Evolutionary conservation across 352 stramenopile genomes (phyloP).

Genomic region (Phytopythium litorale): DNA sequence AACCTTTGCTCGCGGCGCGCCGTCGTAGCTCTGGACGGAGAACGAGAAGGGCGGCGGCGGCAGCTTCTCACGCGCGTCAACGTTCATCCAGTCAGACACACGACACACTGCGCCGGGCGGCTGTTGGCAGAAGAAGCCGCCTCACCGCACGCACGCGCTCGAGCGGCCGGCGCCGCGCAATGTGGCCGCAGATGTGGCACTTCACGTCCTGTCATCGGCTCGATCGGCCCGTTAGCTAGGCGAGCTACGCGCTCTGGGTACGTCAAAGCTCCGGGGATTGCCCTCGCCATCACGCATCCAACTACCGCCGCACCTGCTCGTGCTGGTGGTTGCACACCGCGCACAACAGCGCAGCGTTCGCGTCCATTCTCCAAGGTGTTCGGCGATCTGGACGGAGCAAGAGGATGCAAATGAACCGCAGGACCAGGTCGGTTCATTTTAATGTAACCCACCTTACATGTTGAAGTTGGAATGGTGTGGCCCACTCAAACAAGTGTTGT

Average conservation of each 20-base stretch:
- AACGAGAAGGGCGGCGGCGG: slow-evolving; percentile 38
- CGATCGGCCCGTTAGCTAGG: background rate
- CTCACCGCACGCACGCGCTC: slow-evolving; percentile 4
- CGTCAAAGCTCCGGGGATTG: background rate
- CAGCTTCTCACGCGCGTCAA: slow-evolving; percentile 17
- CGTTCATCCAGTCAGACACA: background rate
- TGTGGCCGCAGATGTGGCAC: slow-evolving; percentile 6
- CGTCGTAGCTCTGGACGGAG: slow-evolving; percentile 47
- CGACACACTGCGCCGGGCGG: background rate
- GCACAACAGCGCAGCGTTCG: slow-evolving; percentile 21
- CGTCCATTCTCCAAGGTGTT: background rate
- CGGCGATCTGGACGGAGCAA: background rate
- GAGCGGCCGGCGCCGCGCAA: slow-evolving; percentile 4
- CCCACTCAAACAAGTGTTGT: background rate
- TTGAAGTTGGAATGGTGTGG: background rate
- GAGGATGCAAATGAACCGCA: background rate
- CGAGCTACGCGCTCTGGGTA: background rate
- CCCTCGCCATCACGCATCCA: background rate
- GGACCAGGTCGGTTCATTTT: background rate
- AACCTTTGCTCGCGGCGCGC: slow-evolving; percentile 19
- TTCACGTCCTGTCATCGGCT: background rate
- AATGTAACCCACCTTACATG: background rate
- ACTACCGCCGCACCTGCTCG: slow-evolving; percentile 19
- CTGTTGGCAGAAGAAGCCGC: background rate
- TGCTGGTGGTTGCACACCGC: slow-evolving; percentile 50